phyloP scores from a whole-genome alignment of 225 moss, liverwort and hornwort species.

The Marchantia paleacea region DNA sequence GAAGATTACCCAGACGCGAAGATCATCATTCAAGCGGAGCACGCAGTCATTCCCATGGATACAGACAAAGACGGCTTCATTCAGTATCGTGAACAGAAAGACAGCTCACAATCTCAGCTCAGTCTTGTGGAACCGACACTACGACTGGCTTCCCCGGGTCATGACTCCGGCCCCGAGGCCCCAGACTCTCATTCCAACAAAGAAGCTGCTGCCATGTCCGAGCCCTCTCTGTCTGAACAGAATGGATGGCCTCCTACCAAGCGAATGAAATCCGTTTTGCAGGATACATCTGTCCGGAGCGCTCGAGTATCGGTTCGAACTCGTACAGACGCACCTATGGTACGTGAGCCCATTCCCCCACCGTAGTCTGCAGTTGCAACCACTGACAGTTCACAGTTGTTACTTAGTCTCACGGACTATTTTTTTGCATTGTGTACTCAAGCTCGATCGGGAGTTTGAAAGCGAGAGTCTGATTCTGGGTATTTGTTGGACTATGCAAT shows the following conservation, averaged over 20 bases:
- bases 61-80: slow-evolving; percentile 14
- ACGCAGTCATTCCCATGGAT: slow-evolving; percentile 17
- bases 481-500: too few relatives aligned
- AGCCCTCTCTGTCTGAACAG: slow-evolving; percentile 21
- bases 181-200: slow-evolving; percentile 10
- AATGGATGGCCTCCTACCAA: slow-evolving; percentile 39
- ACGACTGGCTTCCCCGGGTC: slow-evolving; percentile 17
- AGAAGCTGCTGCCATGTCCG: slow-evolving; percentile 22
- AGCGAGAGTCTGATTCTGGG: too few relatives aligned
- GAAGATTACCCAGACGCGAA: not conserved
- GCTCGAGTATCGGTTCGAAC: slow-evolving; percentile 26
- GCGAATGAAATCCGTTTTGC: slow-evolving; percentile 38
- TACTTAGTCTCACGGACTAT: too few relatives aligned
- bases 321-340: slow-evolving; percentile 25
- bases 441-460: too few relatives aligned
- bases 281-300: not conserved
- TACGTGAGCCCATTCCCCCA: not conserved
- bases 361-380: too few relatives aligned
- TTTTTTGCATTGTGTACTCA: too few relatives aligned
- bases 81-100: not conserved
- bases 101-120: slow-evolving; percentile 17
- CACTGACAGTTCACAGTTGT: too few relatives aligned
- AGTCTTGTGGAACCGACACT: not conserved
- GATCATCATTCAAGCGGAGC: not conserved
- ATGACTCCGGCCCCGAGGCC: slow-evolving; percentile 24